Evolutionary conservation across 495 filamentous ascomycete species (phyloP).

Genomic region (Rostrohypoxylon terebratum): DNA sequence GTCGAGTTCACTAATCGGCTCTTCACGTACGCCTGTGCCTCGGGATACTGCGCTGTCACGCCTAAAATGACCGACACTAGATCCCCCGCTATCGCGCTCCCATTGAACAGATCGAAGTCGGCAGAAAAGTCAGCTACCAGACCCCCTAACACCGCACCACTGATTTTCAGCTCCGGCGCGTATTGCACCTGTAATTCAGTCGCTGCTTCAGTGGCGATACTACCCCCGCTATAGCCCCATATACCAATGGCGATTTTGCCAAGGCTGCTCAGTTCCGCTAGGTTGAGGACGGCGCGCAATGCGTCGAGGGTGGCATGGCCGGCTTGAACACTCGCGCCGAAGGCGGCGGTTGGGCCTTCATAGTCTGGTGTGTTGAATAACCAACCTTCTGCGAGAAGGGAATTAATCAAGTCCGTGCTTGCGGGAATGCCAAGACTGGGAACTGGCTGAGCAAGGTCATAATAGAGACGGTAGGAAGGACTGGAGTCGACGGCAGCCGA

Average conservation of each 20-base stretch:
- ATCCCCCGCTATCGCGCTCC: slow-evolving; percentile 40
- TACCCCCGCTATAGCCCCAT: slow-evolving; percentile 69
- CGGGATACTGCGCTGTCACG: slow-evolving; percentile 45
- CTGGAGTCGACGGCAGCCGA: slow-evolving; percentile 51
- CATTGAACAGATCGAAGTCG: slow-evolving; percentile 39
- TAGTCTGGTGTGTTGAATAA: slow-evolving; percentile 63
- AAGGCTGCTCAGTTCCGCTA: slow-evolving; percentile 16
- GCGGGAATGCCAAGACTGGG: slow-evolving; percentile 8
- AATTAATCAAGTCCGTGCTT: slow-evolving; percentile 28
- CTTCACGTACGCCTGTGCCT: slow-evolving; percentile 29
- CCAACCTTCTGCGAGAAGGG: slow-evolving; percentile 58
- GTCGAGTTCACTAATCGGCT: slow-evolving; percentile 39
- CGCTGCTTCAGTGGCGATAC: slow-evolving; percentile 66
- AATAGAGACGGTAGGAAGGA: slow-evolving; percentile 43
- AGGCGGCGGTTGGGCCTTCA: slow-evolving; percentile 58
- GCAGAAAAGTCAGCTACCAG: slow-evolving; percentile 51
- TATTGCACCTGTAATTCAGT: slow-evolving; percentile 65
- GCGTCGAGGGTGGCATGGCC: slow-evolving; percentile 63
- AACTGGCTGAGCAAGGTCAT: neutral
- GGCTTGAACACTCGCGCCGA: slow-evolving; percentile 54
- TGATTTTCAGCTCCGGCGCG: slow-evolving; percentile 65
- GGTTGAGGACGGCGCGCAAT: slow-evolving; percentile 55
- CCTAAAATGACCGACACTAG: slow-evolving; percentile 45
- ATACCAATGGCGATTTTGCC: slow-evolving; percentile 43
- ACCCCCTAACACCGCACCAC: slow-evolving; percentile 64